phyloP scores from a whole-genome alignment of 176 grass and related monocot species.

The Stipa capillata region DNA sequence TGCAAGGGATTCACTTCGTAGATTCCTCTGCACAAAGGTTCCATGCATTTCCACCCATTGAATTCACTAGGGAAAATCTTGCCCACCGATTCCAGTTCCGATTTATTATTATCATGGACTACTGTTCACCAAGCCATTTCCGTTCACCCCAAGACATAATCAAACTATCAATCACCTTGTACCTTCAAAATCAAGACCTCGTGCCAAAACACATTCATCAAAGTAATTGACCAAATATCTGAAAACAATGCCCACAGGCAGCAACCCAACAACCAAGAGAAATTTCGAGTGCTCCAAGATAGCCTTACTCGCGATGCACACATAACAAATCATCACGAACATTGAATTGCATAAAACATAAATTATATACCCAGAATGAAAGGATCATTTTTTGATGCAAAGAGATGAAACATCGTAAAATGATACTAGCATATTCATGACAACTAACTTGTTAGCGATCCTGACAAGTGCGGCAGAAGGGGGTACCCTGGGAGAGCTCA shows the following conservation, averaged over 20 bases:
- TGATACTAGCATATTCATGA: slow-evolving; percentile 12
- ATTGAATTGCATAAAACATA: not conserved
- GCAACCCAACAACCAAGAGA: not conserved
- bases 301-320: not conserved
- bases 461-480: slow-evolving; percentile 90
- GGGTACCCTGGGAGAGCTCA: slow-evolving; percentile 96
- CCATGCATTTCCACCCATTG: not conserved
- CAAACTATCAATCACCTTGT: not conserved
- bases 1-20: not conserved
- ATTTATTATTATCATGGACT: not conserved
- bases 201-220: not conserved
- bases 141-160: not conserved
- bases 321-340: not conserved
- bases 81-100: not conserved
- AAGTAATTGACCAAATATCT: not conserved
- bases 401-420: not conserved
- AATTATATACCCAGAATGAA: not conserved
- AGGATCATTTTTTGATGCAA: not conserved
- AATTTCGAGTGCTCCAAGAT: not conserved
- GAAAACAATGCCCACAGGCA: not conserved
- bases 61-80: not conserved
- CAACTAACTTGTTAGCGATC: slow-evolving; percentile 90
- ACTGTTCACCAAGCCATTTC: not conserved
- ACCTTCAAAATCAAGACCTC: not conserved
- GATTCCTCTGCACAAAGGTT: not conserved